Percentiles rank a stretch among this genome's conserved stretches.
These are phyloP conservation scores for Picochlorum sp. DNA, from an alignment of 139 green algal genomes.

Conservation along the genomic window DNA sequence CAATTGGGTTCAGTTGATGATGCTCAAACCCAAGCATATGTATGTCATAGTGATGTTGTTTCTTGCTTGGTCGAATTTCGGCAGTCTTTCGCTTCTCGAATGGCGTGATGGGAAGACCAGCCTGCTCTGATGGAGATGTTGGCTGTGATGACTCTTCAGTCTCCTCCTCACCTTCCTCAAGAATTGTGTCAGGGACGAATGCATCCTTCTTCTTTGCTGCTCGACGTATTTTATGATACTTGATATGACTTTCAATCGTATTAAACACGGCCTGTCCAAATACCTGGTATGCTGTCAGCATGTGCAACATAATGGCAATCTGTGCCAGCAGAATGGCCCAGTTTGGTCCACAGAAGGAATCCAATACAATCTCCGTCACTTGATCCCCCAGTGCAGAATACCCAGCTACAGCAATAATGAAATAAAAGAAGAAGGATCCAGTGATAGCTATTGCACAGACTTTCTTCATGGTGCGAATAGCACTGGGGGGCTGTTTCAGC, in stretches of 20 bases:
- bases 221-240: not conserved
- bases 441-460: conserved; percentile 4
- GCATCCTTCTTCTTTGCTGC: not conserved
- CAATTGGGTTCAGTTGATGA: not conserved
- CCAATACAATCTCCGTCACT: conserved; percentile 8
- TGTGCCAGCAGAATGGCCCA: conserved; percentile 8
- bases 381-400: conserved; percentile 13
- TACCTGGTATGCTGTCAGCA: conserved; percentile 28
- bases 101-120: too few relatives aligned
- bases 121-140: too few relatives aligned
- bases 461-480: conserved; percentile 12
- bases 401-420: conserved; percentile 2
- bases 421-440: conserved; percentile 19
- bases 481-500: conserved; percentile 13
- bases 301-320: conserved; percentile 17
- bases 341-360: conserved; percentile 13
- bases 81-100: too few relatives aligned
- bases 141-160: not conserved
- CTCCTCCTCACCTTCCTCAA: not conserved
- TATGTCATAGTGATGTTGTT: too few relatives aligned
- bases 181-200: not conserved
- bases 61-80: too few relatives aligned
- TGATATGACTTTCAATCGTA: conserved; percentile 13
- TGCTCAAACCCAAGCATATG: not conserved
- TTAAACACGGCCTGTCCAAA: conserved; percentile 24